Evolutionary conservation across 1,139 yeast genomes (phyloP), one percentile per base, ranked within the genome.

Genomic region (Meyerozyma guilliermondii): DNA sequence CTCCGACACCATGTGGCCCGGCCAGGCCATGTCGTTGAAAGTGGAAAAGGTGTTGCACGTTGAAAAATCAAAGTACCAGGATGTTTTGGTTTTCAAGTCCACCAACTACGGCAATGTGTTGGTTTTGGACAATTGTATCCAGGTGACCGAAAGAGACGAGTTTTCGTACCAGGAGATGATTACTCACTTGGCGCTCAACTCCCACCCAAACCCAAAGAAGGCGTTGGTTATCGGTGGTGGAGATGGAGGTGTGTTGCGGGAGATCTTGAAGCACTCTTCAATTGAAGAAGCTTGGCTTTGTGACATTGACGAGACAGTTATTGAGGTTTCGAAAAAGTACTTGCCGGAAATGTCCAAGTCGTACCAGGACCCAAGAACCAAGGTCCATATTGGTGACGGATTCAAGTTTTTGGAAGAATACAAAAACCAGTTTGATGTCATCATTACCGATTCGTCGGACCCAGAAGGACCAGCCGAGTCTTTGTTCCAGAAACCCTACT

Each of bases 401-500:
- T 89, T 89, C 77, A 87, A 89, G 70, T 89, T 83, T 68, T 77
- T 89, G 62, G 82, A 81, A 47, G 87, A 84, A 52, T 81, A 81
- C 68, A 68, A 70, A 55, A 70, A 71, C 57, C 81, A 78, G 58
- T 89, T 86, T 58, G 97, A 89, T 63, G 96, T 88, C 35, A 88
- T 89, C 60, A 83, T 89, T 63, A 87, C 96, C 40, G 97, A 89
- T 63, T 87, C 96, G 13, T 87, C 96, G 31, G 97, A 89, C 63
- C 97, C 97, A 39, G 97, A 89, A 64, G 97, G 97, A 44, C 97
- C 97, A 33, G 97, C 97, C 41, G 95, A 83, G 62, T 75, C 85
- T 24, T 76, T 89, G 47, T 89, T 89, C 78, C 91, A 87, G 67
- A 81, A 83, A 60, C 87, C 87, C 28, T 89, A 88, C 74, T 89